Evolutionary conservation across 306 rosid species (phyloP), one percentile per base, ranked within the genome.

Genomic region (Ammopiptanthus mongolicus): DNA sequence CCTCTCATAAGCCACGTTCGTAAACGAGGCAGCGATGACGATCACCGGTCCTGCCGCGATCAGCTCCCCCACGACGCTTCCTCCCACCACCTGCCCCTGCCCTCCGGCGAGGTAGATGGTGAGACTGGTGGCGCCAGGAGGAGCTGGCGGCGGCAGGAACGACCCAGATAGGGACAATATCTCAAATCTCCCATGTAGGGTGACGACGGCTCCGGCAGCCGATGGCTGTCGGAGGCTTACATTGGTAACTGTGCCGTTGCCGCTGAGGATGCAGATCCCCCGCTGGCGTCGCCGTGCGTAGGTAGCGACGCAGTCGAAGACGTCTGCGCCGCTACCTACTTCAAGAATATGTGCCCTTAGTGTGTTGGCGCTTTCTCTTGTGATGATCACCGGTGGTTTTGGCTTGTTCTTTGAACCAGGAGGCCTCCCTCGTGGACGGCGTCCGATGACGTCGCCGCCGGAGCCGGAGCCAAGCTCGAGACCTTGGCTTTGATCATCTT

Each of bases 31-130:
- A 0, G 97, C 97, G 33, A 95, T 90, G 33, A 95, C 87, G 1
- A 93, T 95, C 10, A 95, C 99, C 0, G 99, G 97, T 2, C 99
- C 99, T 0, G 97, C 96, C 0, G 99, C 96, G 0, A 80, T 84
- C 50, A 95, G 46, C 81, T 92, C 97, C 0, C 99, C 99, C 0
- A 92, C 96, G 2, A 95, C 99, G 64, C 74, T 92, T 0, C 99
- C 99, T 22, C 99, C 99, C 0, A 95, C 93, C 0, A 95, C 97
- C 70, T 95, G 99, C 0, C 99, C 99, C 56, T 92, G 97, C 1
- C 97, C 99, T 5, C 97, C 98, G 5, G 96, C 96, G 2, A 95
- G 80, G 51, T 86, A 95, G 33, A 92, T 86, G 0, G 97, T 92
- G 47, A 95, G 68, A 44, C 96, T 92, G 0, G 99, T 92, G 0